Percentiles rank a stretch among this genome's conserved stretches.
Conservation (phyloP, 768 basidiomycete genomes). For the Steccherinum ochraceum region DNA sequence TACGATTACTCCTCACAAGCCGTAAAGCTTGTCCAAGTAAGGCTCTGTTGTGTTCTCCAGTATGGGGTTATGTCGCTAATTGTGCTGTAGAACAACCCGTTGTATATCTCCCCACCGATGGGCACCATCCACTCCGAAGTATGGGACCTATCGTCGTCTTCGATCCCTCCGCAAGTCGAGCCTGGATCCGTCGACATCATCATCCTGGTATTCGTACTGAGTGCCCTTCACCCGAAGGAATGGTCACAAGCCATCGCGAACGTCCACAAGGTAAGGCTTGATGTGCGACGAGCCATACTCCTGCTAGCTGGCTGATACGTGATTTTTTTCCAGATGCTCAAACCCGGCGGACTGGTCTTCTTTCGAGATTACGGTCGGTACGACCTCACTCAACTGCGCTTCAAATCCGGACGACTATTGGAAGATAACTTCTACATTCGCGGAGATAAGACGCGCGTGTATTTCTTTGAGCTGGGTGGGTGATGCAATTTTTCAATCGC, state of each 20-base stretch:
- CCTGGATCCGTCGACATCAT: conserved; percentile 78
- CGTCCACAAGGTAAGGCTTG: conserved; percentile 53
- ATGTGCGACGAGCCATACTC: neutral
- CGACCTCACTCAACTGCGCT: conserved; percentile 91
- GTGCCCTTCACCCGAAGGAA: conserved; percentile 89
- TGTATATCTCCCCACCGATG: conserved; percentile 59
- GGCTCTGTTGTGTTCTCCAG: conserved; percentile 12
- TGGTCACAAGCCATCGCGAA: conserved; percentile 83
- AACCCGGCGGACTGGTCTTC: conserved; percentile 79
- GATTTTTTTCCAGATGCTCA: conserved; percentile 72
- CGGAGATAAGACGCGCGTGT: conserved; percentile 95
- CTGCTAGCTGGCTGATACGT: neutral
- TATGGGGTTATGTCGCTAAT: too few species aligned
- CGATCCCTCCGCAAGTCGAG: conserved; percentile 56
- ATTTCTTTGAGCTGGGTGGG: conserved; percentile 88
- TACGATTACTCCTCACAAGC: conserved; percentile 92
- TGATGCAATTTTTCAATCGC: neutral
- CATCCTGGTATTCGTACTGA: conserved; percentile 90
- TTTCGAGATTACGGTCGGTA: conserved; percentile 94
- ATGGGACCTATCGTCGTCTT: conserved; percentile 80
- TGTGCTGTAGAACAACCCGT: conserved; percentile 52
- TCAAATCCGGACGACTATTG: conserved; percentile 81
- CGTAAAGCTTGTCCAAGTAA: conserved; percentile 81
- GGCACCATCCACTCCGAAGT: conserved; percentile 76
- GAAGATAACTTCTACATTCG: conserved; percentile 95